Conservation (phyloP, 768 basidiomycete genomes). For the Pisolithus orientalis region DNA sequence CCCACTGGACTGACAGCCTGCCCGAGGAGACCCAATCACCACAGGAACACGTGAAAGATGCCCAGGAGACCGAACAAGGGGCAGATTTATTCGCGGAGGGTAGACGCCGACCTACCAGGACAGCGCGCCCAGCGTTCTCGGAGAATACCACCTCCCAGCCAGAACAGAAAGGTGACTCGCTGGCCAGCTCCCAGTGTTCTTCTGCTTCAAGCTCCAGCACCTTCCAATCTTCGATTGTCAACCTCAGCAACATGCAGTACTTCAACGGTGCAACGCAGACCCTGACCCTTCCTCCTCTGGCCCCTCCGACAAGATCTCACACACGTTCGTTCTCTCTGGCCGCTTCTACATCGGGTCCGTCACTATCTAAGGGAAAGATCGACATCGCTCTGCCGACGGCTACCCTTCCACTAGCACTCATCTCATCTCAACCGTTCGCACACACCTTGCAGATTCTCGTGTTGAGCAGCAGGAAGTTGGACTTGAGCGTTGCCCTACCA, state of each 20-base stretch:
- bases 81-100: constrained; percentile 72
- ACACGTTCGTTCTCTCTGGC: constrained; percentile 57
- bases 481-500: constrained; percentile 58
- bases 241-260: constrained; percentile 50
- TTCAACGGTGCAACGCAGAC: constrained; percentile 51
- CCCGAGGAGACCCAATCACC: neutral
- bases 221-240: constrained; percentile 21
- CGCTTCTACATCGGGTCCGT: constrained; percentile 14
- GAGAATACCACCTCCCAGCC: constrained; percentile 9
- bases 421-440: constrained; percentile 54
- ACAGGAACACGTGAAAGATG: constrained; percentile 48
- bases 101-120: constrained; percentile 58
- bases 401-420: constrained; percentile 59
- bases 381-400: constrained; percentile 59
- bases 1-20: neutral
- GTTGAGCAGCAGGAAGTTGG: constrained; percentile 60
- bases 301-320: constrained; percentile 46
- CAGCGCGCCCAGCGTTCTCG: constrained; percentile 37
- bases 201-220: constrained; percentile 19
- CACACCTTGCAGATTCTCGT: constrained; percentile 50
- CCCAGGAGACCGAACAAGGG: constrained; percentile 79
- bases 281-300: constrained; percentile 58
- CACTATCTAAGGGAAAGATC: constrained; percentile 11
- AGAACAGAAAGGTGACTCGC: constrained; percentile 12
- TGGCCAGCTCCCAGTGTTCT: constrained; percentile 19